phyloP scores from a whole-genome alignment of 1,284 basidiomycete genomes.

The Mycosarcoma mackinlayi region DNA sequence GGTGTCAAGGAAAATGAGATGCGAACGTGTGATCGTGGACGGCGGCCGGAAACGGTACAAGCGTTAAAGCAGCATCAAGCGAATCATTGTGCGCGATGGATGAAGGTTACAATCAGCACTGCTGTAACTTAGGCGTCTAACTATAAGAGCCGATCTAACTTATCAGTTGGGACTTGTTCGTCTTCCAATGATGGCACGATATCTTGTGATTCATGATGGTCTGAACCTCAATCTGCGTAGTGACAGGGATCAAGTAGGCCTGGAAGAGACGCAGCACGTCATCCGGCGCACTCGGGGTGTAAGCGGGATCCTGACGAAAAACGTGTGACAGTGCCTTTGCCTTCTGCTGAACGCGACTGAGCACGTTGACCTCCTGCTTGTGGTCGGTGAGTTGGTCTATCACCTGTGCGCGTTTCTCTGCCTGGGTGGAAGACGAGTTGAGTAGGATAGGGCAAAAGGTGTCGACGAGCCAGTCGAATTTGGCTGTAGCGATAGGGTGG shows the following conservation, averaged over 20 bases:
- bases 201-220: constrained; percentile 9
- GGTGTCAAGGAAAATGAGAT: too few relatives aligned
- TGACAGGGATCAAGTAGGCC: constrained; percentile 39
- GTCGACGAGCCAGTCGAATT: constrained; percentile 5
- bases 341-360: constrained; percentile 15
- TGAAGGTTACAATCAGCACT: too few relatives aligned
- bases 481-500: constrained; percentile 13
- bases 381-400: neutral
- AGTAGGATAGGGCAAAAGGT: constrained; percentile 10
- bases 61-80: too few relatives aligned
- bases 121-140: too few relatives aligned
- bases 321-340: constrained; percentile 1
- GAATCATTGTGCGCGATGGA: too few relatives aligned
- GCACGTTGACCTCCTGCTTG: constrained; percentile 16
- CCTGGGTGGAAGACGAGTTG: neutral
- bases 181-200: too few relatives aligned
- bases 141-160: too few relatives aligned
- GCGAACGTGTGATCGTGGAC: too few relatives aligned
- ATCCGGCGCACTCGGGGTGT: neutral
- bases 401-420: neutral
- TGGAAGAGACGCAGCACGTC: constrained; percentile 28
- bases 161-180: too few relatives aligned
- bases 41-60: too few relatives aligned
- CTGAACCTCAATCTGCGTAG: constrained; percentile 13
- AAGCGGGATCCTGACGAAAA: neutral